phyloP scores from a whole-genome alignment of 768 basidiomycete genomes.

The Pleurotus ostreatus region DNA sequence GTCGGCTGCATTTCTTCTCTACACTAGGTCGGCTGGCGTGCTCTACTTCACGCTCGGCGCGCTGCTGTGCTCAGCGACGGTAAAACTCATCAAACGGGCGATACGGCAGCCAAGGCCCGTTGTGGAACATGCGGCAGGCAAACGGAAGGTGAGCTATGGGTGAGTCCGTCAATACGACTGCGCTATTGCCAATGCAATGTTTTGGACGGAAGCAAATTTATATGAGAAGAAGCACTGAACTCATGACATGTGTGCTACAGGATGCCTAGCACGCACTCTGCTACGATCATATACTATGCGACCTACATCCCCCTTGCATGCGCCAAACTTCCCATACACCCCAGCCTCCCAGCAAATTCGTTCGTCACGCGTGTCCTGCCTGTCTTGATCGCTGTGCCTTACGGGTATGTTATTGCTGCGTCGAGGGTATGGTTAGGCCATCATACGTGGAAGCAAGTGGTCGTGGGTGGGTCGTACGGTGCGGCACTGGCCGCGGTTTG shows the following conservation, averaged over 20 bases:
- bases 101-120: conserved; percentile 65
- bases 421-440: conserved; percentile 77
- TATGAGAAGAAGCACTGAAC: no score
- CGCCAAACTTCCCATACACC: conserved; percentile 54
- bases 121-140: conserved; percentile 9
- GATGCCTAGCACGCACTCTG: conserved; percentile 84
- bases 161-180: conserved; percentile 24
- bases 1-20: conserved; percentile 47
- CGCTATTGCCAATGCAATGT: no score
- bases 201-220: no score
- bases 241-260: conserved; percentile 27
- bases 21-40: conserved; percentile 60
- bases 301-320: conserved; percentile 58
- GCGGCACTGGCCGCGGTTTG: conserved; percentile 46
- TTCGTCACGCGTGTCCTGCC: conserved; percentile 35
- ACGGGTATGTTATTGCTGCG: conserved; percentile 48
- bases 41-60: conserved; percentile 59
- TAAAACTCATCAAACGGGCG: conserved; percentile 56
- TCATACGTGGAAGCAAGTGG: conserved; percentile 69
- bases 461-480: conserved; percentile 56
- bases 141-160: conserved; percentile 64
- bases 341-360: conserved; percentile 38
- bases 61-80: conserved; percentile 48
- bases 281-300: conserved; percentile 61
- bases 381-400: conserved; percentile 48